phyloP scores from a whole-genome alignment of 805 yeast genomes.

The Saccharomycopsis babjevae region DNA sequence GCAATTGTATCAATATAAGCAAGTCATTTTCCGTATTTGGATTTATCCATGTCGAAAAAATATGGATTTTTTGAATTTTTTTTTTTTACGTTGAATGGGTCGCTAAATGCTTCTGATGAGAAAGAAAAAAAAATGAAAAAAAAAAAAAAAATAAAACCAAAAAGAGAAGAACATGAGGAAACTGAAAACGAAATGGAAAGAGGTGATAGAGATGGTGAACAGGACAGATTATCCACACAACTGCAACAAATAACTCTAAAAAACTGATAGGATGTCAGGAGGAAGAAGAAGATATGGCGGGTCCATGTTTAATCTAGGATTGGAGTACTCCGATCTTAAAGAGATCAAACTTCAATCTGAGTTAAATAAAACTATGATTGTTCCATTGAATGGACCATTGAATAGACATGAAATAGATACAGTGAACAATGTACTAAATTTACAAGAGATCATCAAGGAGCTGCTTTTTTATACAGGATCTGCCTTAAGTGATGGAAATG shows the following conservation, averaged over 20 bases:
- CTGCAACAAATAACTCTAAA: background rate
- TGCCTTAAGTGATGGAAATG: constrained; percentile 19
- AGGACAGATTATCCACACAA: background rate
- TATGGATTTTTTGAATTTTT: background rate
- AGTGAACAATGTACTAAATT: constrained; percentile 46
- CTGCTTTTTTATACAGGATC: constrained; percentile 63
- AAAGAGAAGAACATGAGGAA: background rate
- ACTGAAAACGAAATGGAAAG: background rate
- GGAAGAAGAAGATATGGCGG: constrained; percentile 18
- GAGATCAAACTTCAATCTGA: constrained; percentile 14
- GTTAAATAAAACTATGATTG: constrained; percentile 10
- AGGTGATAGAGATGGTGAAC: background rate
- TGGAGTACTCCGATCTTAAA: constrained; percentile 15
- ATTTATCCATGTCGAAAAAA: background rate
- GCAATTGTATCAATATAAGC: background rate
- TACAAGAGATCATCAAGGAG: constrained; percentile 43
- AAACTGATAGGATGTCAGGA: background rate
- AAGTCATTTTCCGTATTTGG: background rate
- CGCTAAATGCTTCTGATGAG: background rate
- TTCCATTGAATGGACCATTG: constrained; percentile 59
- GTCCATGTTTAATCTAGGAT: constrained; percentile 13
- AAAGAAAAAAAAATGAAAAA: background rate
- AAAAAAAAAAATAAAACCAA: background rate
- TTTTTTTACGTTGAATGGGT: background rate
- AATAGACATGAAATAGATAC: constrained; percentile 39